These are phyloP conservation scores for Trichophyton simii DNA, from an alignment of 2,329 filamentous ascomycete genomes.

Conservation along the genomic window DNA sequence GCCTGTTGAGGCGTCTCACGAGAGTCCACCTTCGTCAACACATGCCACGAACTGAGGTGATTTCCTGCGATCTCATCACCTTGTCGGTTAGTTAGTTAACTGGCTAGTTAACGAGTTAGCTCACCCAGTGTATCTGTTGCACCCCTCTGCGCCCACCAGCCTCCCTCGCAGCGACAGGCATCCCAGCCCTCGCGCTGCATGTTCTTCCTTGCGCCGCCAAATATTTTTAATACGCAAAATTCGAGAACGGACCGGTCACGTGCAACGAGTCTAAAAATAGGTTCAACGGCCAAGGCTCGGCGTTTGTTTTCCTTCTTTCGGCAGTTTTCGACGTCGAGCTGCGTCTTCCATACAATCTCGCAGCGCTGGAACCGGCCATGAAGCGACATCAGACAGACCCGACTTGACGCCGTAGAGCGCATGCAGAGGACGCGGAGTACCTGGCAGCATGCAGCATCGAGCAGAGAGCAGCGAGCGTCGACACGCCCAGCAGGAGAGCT, in stretches of 20 bases:
- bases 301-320: not conserved
- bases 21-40: not conserved
- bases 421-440: not conserved
- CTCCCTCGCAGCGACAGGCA: too few species aligned
- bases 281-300: not conserved
- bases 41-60: too few species aligned
- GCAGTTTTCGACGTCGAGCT: not conserved
- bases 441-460: not conserved
- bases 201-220: not conserved
- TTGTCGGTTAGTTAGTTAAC: too few species aligned
- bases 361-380: not conserved
- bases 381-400: not conserved
- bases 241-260: not conserved
- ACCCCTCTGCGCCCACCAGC: not conserved
- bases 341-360: not conserved
- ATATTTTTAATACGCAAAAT: not conserved
- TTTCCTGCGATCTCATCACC: too few species aligned
- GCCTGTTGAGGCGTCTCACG: not conserved
- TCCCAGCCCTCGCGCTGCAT: too few species aligned
- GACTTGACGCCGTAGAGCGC: not conserved
- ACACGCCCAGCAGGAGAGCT: not conserved
- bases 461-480: not conserved
- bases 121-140: not conserved
- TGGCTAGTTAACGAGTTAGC: too few species aligned
- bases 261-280: not conserved